phyloP scores from a whole-genome alignment of 768 basidiomycete genomes.

The Suillus brevipes region DNA sequence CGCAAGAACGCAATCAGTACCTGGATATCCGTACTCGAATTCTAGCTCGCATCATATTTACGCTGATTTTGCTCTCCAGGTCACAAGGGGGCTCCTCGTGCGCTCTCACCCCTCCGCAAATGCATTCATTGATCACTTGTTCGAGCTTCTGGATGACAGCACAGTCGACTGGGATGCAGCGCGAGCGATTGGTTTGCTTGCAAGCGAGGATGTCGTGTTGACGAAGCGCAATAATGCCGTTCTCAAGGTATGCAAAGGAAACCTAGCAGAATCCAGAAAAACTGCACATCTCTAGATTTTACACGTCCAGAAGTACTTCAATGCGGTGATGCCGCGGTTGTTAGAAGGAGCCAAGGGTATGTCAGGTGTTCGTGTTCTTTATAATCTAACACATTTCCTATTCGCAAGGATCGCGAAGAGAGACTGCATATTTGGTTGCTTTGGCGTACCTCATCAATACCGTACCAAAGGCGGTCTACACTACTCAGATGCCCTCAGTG shows the following conservation, averaged over 20 bases:
- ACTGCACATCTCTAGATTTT: slow-evolving; percentile 51
- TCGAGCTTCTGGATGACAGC: slow-evolving; percentile 69
- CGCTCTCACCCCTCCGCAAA: slow-evolving; percentile 63
- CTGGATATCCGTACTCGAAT: slow-evolving; percentile 69
- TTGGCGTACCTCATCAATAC: slow-evolving; percentile 79
- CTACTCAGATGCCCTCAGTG: slow-evolving; percentile 64
- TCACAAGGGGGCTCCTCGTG: slow-evolving; percentile 77
- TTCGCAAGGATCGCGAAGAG: slow-evolving; percentile 47
- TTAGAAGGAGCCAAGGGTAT: slow-evolving; percentile 63
- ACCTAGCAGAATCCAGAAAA: background rate
- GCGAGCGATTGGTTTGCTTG: slow-evolving; percentile 67
- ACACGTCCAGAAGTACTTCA: slow-evolving; percentile 76
- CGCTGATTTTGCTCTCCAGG: slow-evolving; percentile 41
- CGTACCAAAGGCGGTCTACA: slow-evolving; percentile 74
- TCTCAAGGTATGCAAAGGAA: slow-evolving; percentile 56
- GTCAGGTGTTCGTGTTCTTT: slow-evolving; percentile 18
- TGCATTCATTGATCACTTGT: slow-evolving; percentile 59
- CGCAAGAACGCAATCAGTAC: slow-evolving; percentile 54
- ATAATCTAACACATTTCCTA: background rate
- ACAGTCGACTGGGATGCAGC: slow-evolving; percentile 73
- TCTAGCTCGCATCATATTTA: background rate
- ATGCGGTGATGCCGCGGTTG: slow-evolving; percentile 69
- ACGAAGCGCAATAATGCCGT: slow-evolving; percentile 79
- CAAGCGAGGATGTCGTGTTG: slow-evolving; percentile 59
- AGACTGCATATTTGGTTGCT: slow-evolving; percentile 77